These are phyloP conservation scores for Fonsecaea pedrosoi DNA, from an alignment of 2,329 filamentous ascomycete genomes.

Conservation along the genomic window DNA sequence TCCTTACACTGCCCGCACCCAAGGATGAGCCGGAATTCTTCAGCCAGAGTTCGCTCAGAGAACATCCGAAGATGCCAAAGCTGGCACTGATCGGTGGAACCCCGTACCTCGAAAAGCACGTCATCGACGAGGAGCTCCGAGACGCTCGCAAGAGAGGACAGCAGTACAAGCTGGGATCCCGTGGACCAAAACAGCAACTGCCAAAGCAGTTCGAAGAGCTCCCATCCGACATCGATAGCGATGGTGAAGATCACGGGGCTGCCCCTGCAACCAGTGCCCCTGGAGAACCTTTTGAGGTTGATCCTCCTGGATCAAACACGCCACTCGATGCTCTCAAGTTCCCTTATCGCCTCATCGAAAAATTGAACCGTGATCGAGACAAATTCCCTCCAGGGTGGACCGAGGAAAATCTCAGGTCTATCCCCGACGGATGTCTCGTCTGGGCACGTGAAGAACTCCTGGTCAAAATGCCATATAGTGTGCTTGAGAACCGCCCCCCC, in stretches of 20 bases:
- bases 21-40: constrained; percentile 28
- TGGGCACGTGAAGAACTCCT: constrained; percentile 17
- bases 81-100: constrained; percentile 33
- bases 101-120: constrained; percentile 16
- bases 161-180: neutral
- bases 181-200: neutral
- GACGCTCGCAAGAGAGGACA: neutral
- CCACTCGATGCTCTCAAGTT: constrained; percentile 30
- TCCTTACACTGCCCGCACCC: constrained; percentile 25
- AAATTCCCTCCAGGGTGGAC: constrained; percentile 18
- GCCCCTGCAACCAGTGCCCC: neutral
- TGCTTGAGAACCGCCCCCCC: constrained; percentile 14
- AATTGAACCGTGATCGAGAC: constrained; percentile 18
- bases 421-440: constrained; percentile 17
- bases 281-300: constrained; percentile 18
- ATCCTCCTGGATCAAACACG: constrained; percentile 29
- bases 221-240: constrained; percentile 1
- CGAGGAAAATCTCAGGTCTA: constrained; percentile 14
- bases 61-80: too few species aligned
- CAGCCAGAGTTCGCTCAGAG: neutral
- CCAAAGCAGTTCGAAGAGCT: neutral
- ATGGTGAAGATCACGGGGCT: neutral
- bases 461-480: constrained; percentile 21
- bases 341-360: constrained; percentile 28
- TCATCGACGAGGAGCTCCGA: constrained; percentile 23